Evolutionary conservation across 768 basidiomycete species (phyloP).

Genomic region (Amanita rubescens): DNA sequence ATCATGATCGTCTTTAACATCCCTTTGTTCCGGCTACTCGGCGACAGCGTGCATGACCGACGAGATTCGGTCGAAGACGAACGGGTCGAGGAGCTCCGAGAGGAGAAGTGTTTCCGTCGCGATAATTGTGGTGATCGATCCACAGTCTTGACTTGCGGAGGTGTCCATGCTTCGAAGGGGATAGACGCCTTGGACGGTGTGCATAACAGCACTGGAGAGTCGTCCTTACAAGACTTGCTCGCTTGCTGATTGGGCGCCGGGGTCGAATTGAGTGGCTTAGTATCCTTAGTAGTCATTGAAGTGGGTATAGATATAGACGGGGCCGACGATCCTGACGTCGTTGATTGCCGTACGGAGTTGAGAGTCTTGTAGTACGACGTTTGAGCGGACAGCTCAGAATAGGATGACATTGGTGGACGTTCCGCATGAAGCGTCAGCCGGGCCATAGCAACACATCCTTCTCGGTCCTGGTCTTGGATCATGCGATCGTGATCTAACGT

Average conservation of each 20-base stretch:
- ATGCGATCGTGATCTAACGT: background rate
- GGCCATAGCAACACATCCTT: background rate
- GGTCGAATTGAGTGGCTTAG: no score
- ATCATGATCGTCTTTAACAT: conserved; percentile 8
- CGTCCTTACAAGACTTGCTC: no score
- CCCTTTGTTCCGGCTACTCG: conserved; percentile 2
- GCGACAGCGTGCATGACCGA: conserved; percentile 1
- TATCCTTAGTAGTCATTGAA: background rate
- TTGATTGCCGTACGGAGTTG: background rate
- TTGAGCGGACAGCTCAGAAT: conserved; percentile 5
- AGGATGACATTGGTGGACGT: conserved; percentile 2
- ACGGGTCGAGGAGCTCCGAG: background rate
- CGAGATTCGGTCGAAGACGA: conserved; percentile 1
- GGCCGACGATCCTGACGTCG: background rate
- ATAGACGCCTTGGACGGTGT: background rate
- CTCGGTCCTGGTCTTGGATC: background rate
- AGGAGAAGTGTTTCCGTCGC: background rate
- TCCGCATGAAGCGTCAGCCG: background rate
- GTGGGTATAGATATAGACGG: background rate
- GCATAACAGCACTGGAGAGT: background rate
- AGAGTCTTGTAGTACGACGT: background rate
- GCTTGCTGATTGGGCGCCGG: no score
- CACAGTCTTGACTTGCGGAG: background rate
- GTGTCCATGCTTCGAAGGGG: background rate
- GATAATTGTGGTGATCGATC: background rate